Evolutionary conservation across 169 alveolate genomes (phyloP), one percentile per base, ranked within the genome.

Genomic region (Eimeria zaria): DNA sequence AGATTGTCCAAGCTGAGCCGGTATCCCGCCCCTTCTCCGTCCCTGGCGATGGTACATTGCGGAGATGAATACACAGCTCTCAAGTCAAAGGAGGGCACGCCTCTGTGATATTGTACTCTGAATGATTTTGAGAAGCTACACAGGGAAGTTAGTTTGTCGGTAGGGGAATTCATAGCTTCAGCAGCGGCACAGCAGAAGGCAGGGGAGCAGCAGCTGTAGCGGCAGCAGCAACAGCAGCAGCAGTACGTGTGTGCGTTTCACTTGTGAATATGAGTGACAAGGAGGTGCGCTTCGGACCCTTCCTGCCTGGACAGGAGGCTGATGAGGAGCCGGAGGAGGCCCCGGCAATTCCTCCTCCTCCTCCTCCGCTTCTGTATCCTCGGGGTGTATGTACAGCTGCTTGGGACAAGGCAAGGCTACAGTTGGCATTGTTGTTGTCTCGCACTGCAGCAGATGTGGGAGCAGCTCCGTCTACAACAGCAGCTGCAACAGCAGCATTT

Each of bases 371-470:
- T 11, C 81, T 58, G 69, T 92, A 92, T 30, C 96, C 96, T 22
- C 83, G 88, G 74, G 92, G 85, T 16, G 85, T 85, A 39, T 69
- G 91, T 48, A 46, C 69, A 44, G 96, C 88, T 2, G 96, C 89
- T 36, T 92, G 96, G 96, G 96, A 92, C 85, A 78, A 85, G 73
- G 91, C 88, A 46, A 80, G 96, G 58, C 55, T 92, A n/a, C 96
- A 92, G 71, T n/a, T 92, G 87, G 89, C 91, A 16, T 64, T 78
- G 64, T 67, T 92, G 53, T 53, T 92, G 41, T 85, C 88, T 22
- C 96, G 88, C 48, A 83, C 96, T 44, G 96, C 92, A 62, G 88
- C 88, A 8, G 96, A 92, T 51, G 73, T 80, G 62, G 88, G 88
- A 9, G 76, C 88, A n/a, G 84, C 96, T 11, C 60, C 88, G 16